These are phyloP conservation scores for Lumnitzera littorea DNA, from an alignment of 345 rosid genomes.

Conservation along the genomic window DNA sequence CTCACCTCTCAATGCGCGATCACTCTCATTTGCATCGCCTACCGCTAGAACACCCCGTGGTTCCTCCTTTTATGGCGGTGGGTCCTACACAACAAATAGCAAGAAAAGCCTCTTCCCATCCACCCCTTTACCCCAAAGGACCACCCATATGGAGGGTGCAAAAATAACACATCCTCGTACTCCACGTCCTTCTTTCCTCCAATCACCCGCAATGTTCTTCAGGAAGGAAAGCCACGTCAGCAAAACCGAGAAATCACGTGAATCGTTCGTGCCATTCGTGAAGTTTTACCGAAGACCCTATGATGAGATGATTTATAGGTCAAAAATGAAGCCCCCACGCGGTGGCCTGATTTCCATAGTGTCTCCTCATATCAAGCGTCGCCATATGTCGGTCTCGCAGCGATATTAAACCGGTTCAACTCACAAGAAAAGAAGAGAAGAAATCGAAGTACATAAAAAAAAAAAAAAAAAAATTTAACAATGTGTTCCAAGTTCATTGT, in stretches of 20 bases:
- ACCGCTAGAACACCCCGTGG: slow-evolving; percentile 46
- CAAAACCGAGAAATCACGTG: slow-evolving; percentile 56
- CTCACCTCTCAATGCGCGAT: slow-evolving; percentile 63
- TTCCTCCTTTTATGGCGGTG: slow-evolving; percentile 13
- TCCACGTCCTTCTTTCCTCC: slow-evolving; percentile 80
- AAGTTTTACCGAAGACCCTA: slow-evolving; percentile 76
- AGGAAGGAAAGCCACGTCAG: slow-evolving; percentile 50
- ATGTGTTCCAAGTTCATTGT: background rate
- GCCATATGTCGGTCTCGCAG: slow-evolving; percentile 84
- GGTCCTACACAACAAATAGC: slow-evolving; percentile 6
- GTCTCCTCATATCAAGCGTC: slow-evolving; percentile 54
- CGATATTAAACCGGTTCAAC: slow-evolving; percentile 41
- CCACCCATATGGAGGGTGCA: slow-evolving; percentile 1
- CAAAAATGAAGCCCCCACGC: slow-evolving; percentile 79
- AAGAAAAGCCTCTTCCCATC: slow-evolving; percentile 60
- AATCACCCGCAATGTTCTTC: slow-evolving; percentile 84
- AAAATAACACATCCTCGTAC: slow-evolving; percentile 27
- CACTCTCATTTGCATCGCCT: slow-evolving; percentile 82
- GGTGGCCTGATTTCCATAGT: slow-evolving; percentile 91
- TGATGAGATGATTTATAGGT: slow-evolving; percentile 86
- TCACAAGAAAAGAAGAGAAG: background rate
- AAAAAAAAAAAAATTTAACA: background rate
- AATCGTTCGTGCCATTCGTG: slow-evolving; percentile 65
- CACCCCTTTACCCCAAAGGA: slow-evolving; percentile 75
- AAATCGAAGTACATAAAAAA: background rate